Evolutionary conservation across 176 grass and related monocot species (phyloP).

Genomic region (Microstegium vimineum): DNA sequence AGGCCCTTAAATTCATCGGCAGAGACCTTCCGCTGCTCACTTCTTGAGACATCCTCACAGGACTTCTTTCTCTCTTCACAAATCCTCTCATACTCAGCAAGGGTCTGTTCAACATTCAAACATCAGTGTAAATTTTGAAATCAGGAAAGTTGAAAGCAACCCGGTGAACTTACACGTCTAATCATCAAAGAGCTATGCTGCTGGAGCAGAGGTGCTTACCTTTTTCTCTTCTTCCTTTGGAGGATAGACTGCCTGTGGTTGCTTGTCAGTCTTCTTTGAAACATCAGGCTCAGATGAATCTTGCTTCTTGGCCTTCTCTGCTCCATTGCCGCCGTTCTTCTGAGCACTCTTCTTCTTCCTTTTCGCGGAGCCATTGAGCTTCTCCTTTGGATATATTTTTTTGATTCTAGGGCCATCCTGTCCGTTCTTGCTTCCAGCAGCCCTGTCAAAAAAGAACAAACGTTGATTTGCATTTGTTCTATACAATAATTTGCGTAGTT

Average conservation of each 20-base stretch:
- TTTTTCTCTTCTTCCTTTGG: background rate
- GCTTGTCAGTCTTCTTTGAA: background rate
- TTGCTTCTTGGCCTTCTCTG: constrained; percentile 13
- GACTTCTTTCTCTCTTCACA: constrained; percentile 35
- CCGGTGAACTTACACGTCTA: too few species aligned
- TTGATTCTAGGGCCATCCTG: too few species aligned
- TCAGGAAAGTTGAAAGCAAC: background rate
- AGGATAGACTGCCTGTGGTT: background rate
- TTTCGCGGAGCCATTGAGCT: constrained; percentile 18
- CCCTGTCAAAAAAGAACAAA: background rate
- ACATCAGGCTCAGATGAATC: background rate
- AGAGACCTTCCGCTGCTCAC: constrained; percentile 18
- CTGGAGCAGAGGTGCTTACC: background rate
- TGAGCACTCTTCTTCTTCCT: constrained; percentile 30
- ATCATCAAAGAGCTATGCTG: background rate
- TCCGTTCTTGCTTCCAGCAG: background rate
- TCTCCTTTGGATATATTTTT: background rate
- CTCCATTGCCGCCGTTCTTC: background rate
- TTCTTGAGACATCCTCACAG: background rate
- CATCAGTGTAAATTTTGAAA: background rate
- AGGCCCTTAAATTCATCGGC: constrained; percentile 15
- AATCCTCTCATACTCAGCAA: constrained; percentile 52
- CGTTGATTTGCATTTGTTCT: background rate
- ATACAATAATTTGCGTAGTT: background rate
- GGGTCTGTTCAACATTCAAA: constrained; percentile 11